A percentile compares a stretch with the other conserved stretches of the same genome.
Conservation (phyloP, 192 early-diverging fungal species). For the Entrophospora sp. region DNA sequence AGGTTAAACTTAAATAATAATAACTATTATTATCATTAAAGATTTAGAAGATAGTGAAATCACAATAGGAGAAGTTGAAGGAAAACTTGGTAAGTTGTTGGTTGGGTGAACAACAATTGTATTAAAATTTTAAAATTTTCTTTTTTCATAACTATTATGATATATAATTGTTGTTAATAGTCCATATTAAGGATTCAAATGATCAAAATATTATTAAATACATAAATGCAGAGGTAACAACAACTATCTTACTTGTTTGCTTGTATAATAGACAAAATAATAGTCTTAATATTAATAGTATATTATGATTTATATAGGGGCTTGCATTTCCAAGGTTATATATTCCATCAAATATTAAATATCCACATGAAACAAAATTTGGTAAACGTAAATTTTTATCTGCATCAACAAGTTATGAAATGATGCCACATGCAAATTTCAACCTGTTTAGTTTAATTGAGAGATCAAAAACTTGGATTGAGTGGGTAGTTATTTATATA, state of each 20-base stretch:
- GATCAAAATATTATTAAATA: background rate
- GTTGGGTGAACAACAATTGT: background rate
- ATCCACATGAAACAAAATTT: background rate
- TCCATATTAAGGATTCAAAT: background rate
- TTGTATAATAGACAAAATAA: background rate
- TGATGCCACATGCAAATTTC: background rate
- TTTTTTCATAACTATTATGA: background rate
- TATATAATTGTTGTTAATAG: background rate
- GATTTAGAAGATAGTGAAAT: background rate
- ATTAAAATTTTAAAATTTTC: background rate
- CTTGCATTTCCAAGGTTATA: background rate
- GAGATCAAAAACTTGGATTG: background rate
- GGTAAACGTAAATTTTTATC: background rate
- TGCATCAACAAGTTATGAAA: no score
- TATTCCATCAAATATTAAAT: background rate
- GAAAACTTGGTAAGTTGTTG: background rate
- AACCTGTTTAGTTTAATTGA: background rate
- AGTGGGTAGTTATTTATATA: background rate
- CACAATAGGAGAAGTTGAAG: slow-evolving; percentile 7
- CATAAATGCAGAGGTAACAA: background rate
- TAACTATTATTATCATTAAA: no score
- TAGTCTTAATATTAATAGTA: background rate
- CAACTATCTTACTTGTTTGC: background rate
- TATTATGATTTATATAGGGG: background rate
- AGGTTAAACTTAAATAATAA: no score